Conservation (phyloP, 2,329 filamentous ascomycete genomes). For the Penicillium sp. region DNA sequence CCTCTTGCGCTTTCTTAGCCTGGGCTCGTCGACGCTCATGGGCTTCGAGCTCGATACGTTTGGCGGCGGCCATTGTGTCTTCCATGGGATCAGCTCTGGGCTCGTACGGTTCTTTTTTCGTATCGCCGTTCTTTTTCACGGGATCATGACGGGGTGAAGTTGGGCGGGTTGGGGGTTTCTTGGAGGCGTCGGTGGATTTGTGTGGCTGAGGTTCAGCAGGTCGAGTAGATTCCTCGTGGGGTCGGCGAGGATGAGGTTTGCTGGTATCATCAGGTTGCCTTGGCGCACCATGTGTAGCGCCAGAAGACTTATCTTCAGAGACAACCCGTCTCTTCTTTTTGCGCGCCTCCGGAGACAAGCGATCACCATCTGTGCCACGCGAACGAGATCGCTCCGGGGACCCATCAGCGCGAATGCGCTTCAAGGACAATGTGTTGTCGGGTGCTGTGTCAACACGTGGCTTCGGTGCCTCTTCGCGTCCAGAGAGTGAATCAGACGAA, state of each 20-base stretch:
- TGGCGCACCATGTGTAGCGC: constrained; percentile 32
- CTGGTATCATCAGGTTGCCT: constrained; percentile 27
- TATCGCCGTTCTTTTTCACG: constrained; percentile 20
- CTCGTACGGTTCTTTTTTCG: constrained; percentile 36
- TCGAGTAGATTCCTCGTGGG: constrained; percentile 15
- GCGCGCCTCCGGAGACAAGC: constrained; percentile 34
- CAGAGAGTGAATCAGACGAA: constrained; percentile 43
- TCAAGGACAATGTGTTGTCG: constrained; percentile 32
- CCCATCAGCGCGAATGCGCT: constrained; percentile 43
- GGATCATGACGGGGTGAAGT: constrained; percentile 14
- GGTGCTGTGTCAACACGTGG: constrained; percentile 31
- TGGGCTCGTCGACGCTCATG: constrained; percentile 28
- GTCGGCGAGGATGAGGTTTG: constrained; percentile 22
- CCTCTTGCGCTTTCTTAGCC: constrained; percentile 32
- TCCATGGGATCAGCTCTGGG: constrained; percentile 27
- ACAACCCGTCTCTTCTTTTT: constrained; percentile 47
- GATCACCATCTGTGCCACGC: constrained; percentile 34
- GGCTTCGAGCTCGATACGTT: constrained; percentile 29
- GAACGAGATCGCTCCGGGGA: constrained; percentile 44
- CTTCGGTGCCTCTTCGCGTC: constrained; percentile 39
- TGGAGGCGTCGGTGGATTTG: constrained; percentile 13
- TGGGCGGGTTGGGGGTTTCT: constrained; percentile 13
- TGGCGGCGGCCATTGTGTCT: constrained; percentile 36
- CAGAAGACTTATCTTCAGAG: constrained; percentile 39
- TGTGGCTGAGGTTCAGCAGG: constrained; percentile 8